Evolutionary conservation across 1,284 basidiomycete genomes (phyloP).

Genomic region (Ganoderma leucocontextum): DNA sequence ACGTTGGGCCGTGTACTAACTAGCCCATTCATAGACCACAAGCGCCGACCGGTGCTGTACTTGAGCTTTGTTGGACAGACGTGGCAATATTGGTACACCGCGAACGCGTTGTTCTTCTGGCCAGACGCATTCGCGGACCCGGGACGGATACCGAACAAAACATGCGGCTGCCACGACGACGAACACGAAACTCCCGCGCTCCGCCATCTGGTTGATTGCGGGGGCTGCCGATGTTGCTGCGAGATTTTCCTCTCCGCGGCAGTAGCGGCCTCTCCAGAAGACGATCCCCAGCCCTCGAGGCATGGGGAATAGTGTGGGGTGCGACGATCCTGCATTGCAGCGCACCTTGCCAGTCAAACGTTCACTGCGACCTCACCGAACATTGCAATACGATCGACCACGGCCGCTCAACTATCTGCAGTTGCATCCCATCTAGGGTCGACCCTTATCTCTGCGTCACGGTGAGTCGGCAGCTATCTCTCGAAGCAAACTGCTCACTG

Average conservation of each 20-base stretch:
- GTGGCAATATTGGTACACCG: not conserved
- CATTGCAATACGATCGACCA: not conserved
- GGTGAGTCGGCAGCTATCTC: constrained; percentile 5
- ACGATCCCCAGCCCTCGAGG: constrained; percentile 3
- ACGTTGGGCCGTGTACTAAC: not conserved
- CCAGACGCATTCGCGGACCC: not conserved
- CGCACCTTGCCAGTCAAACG: not conserved
- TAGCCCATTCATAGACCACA: not conserved
- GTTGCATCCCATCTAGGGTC: not conserved
- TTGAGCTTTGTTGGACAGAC: not conserved
- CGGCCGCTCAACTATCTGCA: not conserved
- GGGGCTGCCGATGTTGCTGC: constrained; percentile 19
- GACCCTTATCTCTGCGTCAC: constrained; percentile 1
- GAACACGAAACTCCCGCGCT: constrained; percentile 1
- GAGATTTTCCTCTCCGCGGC: constrained; percentile 9
- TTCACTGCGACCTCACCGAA: not conserved
- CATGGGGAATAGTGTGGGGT: constrained; percentile 7
- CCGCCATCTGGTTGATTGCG: not conserved
- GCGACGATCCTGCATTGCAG: constrained; percentile 1
- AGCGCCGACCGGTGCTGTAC: constrained; percentile 5
- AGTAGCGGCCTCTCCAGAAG: not conserved
- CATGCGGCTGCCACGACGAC: constrained; percentile 23
- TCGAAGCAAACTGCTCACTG: not conserved
- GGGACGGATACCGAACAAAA: constrained; percentile 16
- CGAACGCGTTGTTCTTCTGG: not conserved